These are phyloP conservation scores for Sclerotinia trifoliorum DNA, from an alignment of 2,329 filamentous ascomycete species.

Conservation along the genomic window DNA sequence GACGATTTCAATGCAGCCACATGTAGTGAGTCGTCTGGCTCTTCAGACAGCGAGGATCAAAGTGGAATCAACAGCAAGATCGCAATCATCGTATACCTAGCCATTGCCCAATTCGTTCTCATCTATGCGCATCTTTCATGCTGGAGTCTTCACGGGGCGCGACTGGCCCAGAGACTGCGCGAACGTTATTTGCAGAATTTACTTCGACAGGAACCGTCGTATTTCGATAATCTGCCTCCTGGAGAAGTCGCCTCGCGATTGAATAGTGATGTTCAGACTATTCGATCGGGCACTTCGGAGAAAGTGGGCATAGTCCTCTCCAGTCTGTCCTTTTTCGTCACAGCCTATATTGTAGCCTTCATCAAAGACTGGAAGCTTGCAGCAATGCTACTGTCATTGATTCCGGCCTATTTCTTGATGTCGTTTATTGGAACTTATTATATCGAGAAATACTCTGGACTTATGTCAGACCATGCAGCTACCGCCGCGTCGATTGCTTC, in stretches of 20 bases:
- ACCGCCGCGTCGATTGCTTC: slow-evolving; percentile 53
- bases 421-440: slow-evolving; percentile 50
- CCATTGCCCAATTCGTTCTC: slow-evolving; percentile 59
- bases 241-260: slow-evolving; percentile 52
- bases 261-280: slow-evolving; percentile 55
- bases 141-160: slow-evolving; percentile 56
- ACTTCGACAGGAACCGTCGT: slow-evolving; percentile 53
- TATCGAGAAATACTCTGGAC: slow-evolving; percentile 45
- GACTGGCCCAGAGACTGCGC: slow-evolving; percentile 53
- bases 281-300: slow-evolving; percentile 57
- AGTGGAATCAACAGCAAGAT: slow-evolving; percentile 47
- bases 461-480: slow-evolving; percentile 48
- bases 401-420: slow-evolving; percentile 41
- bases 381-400: slow-evolving; percentile 42
- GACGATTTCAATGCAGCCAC: slow-evolving; percentile 59
- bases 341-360: slow-evolving; percentile 59
- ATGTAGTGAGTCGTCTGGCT: slow-evolving; percentile 24
- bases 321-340: slow-evolving; percentile 56
- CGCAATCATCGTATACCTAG: slow-evolving; percentile 60
- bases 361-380: slow-evolving; percentile 55
- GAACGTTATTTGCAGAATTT: slow-evolving; percentile 52
- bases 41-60: slow-evolving; percentile 13
- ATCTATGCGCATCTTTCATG: slow-evolving; percentile 64
- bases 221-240: slow-evolving; percentile 53
- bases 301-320: slow-evolving; percentile 58